Percentiles rank a stretch among this genome's conserved stretches.
phyloP scores from a whole-genome alignment of 2,329 filamentous ascomycete genomes.

The Xylariaceae sp. region DNA sequence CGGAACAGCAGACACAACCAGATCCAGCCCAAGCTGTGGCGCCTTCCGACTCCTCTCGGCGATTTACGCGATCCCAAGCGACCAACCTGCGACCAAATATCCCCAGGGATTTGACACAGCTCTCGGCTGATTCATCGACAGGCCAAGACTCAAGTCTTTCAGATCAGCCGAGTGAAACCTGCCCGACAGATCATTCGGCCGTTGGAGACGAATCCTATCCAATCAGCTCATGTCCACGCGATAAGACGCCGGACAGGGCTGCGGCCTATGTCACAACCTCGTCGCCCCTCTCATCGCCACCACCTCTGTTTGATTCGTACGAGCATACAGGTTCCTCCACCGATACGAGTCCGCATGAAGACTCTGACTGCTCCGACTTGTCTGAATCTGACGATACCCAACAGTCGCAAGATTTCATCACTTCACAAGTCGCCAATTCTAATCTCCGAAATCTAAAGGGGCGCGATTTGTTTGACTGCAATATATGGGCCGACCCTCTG shows the following conservation, averaged over 20 bases:
- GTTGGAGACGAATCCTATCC: background rate
- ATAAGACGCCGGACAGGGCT: slow-evolving; percentile 24
- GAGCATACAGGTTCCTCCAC: slow-evolving; percentile 34
- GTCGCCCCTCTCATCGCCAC: slow-evolving; percentile 54
- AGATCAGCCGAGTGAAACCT: slow-evolving; percentile 21
- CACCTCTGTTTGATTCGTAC: slow-evolving; percentile 50
- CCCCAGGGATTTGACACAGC: slow-evolving; percentile 23
- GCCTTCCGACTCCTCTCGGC: slow-evolving; percentile 11
- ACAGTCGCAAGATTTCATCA: slow-evolving; percentile 36
- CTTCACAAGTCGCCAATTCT: slow-evolving; percentile 37
- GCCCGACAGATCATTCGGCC: slow-evolving; percentile 27
- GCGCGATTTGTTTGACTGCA: slow-evolving; percentile 64
- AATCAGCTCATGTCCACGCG: slow-evolving; percentile 18
- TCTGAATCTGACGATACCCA: slow-evolving; percentile 44
- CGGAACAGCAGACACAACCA: background rate
- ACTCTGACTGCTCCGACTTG: slow-evolving; percentile 29
- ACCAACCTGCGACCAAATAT: slow-evolving; percentile 22
- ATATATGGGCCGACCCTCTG: slow-evolving; percentile 63
- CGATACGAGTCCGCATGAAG: slow-evolving; percentile 37
- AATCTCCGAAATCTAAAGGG: slow-evolving; percentile 61
- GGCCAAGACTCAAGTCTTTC: slow-evolving; percentile 28
- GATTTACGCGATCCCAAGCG: slow-evolving; percentile 26
- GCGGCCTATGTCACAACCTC: slow-evolving; percentile 36
- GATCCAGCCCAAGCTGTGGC: background rate
- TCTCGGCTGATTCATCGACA: slow-evolving; percentile 25